Evolutionary conservation across 176 grass and related monocot genomes (phyloP).

Genomic region (Ensete ventricosum): DNA sequence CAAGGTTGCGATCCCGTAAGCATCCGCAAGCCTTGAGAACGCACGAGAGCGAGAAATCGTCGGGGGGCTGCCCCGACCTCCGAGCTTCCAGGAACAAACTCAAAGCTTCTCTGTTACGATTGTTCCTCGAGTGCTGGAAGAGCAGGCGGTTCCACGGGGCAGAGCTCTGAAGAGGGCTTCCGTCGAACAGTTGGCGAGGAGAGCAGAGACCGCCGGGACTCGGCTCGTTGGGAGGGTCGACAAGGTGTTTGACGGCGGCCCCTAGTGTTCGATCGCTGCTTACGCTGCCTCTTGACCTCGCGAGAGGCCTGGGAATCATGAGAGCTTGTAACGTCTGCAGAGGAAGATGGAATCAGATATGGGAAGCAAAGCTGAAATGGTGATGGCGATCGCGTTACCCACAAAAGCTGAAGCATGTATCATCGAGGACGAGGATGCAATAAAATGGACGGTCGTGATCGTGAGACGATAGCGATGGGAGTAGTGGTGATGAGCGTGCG

Average conservation of each 20-base stretch:
- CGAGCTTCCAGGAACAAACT: constrained; percentile 18
- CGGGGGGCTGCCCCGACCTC: neutral
- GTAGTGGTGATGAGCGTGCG: too few species aligned
- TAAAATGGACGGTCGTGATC: too few species aligned
- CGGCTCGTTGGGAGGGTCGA: too few species aligned
- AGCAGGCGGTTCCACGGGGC: neutral
- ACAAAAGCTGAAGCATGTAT: too few species aligned
- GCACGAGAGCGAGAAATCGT: constrained; percentile 17
- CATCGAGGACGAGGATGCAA: too few species aligned
- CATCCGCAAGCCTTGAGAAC: constrained; percentile 24
- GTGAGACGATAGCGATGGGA: too few species aligned
- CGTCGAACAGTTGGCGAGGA: constrained; percentile 33
- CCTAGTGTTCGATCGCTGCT: neutral
- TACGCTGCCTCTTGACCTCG: neutral
- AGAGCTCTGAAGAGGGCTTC: constrained; percentile 16
- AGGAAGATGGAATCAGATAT: too few species aligned
- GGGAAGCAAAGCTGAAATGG: too few species aligned
- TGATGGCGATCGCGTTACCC: too few species aligned
- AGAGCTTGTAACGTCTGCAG: neutral
- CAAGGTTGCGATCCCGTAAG: constrained; percentile 14
- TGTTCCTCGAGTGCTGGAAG: constrained; percentile 4
- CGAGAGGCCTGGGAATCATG: neutral
- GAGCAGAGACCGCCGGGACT: neutral
- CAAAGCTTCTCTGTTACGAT: constrained; percentile 16
- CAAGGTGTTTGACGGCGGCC: neutral